Percentiles rank a stretch among this genome's conserved stretches.
phyloP scores from a whole-genome alignment of 495 filamentous ascomycete genomes.

The Penicillium psychrofluorescens region DNA sequence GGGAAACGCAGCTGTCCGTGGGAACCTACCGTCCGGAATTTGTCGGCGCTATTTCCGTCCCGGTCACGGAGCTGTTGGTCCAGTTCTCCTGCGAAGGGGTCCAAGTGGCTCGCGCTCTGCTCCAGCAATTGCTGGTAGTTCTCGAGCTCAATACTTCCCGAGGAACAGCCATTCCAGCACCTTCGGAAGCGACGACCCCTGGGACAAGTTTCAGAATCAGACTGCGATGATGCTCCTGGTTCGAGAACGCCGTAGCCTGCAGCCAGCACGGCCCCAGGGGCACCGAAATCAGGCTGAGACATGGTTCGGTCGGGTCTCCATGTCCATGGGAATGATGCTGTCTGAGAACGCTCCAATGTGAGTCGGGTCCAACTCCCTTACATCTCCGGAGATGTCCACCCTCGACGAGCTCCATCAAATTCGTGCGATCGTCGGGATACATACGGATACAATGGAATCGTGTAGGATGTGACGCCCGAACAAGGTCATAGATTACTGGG shows the following conservation, averaged over 20 bases:
- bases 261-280: not conserved
- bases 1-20: not conserved
- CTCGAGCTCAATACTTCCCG: not conserved
- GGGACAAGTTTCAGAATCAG: no score
- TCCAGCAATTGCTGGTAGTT: not conserved
- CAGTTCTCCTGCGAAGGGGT: conserved; percentile 1
- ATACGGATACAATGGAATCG: no score
- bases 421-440: no score
- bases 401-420: no score
- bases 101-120: not conserved
- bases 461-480: no score
- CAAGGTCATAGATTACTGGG: no score
- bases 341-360: no score
- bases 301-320: not conserved
- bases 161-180: not conserved
- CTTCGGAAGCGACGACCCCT: no score
- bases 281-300: not conserved
- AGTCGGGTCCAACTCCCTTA: no score
- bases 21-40: not conserved
- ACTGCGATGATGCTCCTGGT: not conserved
- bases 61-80: not conserved
- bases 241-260: not conserved
- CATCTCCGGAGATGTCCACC: no score
- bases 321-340: not conserved
- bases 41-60: not conserved